Base-by-base conservation (phyloP, 1,284 basidiomycete species). In the Volvariella surrecta region DNA sequence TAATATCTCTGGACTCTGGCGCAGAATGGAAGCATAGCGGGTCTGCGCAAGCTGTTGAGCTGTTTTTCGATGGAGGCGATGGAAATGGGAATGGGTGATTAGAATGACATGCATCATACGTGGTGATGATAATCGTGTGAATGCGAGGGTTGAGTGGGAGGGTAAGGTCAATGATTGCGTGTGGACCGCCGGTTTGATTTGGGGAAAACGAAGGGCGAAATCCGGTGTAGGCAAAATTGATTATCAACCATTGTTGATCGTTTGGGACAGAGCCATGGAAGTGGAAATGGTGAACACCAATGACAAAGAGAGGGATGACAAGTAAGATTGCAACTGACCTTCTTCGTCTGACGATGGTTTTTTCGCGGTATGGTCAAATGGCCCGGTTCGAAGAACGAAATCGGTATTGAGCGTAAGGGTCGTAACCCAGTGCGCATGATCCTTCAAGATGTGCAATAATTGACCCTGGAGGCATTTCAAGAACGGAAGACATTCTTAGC, bases 401-500 rank as follows among this genome's bases (percentile, higher is more conserved):
- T 99, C 95, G 11, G 94, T 96, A 56, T 92, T 95, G 44, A 99
- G 74, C 1, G 95, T 85, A 39, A 99, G 79, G 0, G 94, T 98
- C 37, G 94, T 99, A 16, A 99, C 95, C 95, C 94, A 98, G 58
- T 99, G 96, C 0, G 94, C 94, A 55, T 99, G 96, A 51, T 97
- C 93, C 61, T 87, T 91, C 20, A 99, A 69, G 1, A 82, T 84
- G 73, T 84, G 72, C 39, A 88, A 56, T 37, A 70, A 70, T 52
- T 68, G 74, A 0, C 82, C 85, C 79, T 84, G 43, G n/a, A 45
- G 41, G 19, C 11, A 28, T 28, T 28, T 35, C 34, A 35, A 35
- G n/a, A 19, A 35, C 15, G 34, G 15, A n/a, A 35, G 13, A 19
- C 6, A 19, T 15, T 35, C 13, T 19, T 16, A 35, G 34, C 24